phyloP scores from a whole-genome alignment of 169 alveolate species.

The Perkinsus chesapeaki region DNA sequence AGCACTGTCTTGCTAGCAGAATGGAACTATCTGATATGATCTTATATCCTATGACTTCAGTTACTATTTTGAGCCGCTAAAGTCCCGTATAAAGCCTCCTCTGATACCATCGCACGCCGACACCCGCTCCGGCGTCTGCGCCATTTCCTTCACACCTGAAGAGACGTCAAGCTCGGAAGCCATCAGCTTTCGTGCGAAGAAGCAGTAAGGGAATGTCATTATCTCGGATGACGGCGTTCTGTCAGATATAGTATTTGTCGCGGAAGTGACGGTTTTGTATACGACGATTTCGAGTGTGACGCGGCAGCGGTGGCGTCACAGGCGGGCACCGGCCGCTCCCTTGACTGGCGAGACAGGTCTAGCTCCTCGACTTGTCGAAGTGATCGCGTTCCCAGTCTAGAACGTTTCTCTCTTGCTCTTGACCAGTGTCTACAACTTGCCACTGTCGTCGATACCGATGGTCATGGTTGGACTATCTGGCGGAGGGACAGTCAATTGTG shows the following conservation, averaged over 20 bases:
- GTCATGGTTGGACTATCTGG: background rate
- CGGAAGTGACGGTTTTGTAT: background rate
- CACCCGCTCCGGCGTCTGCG: background rate
- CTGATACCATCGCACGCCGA: background rate
- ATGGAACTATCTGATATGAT: too few relatives aligned
- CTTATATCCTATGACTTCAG: too few relatives aligned
- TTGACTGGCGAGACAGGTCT: background rate
- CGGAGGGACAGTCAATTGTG: background rate
- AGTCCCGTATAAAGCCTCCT: background rate
- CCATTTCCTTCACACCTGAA: background rate
- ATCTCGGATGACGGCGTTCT: background rate
- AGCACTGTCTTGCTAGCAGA: too few relatives aligned
- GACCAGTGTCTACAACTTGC: background rate
- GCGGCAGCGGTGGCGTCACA: background rate
- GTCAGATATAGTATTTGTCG: background rate
- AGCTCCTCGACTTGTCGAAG: background rate
- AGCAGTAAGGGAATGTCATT: background rate
- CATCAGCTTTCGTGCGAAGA: background rate
- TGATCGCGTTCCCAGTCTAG: background rate
- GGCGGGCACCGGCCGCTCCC: background rate
- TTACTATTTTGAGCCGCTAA: background rate
- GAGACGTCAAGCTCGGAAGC: background rate
- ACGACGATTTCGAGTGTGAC: background rate
- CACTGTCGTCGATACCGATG: background rate
- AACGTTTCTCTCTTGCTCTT: background rate